Evolutionary conservation across 1,284 basidiomycete species (phyloP).

Genomic region (Sporisorium sorghi): DNA sequence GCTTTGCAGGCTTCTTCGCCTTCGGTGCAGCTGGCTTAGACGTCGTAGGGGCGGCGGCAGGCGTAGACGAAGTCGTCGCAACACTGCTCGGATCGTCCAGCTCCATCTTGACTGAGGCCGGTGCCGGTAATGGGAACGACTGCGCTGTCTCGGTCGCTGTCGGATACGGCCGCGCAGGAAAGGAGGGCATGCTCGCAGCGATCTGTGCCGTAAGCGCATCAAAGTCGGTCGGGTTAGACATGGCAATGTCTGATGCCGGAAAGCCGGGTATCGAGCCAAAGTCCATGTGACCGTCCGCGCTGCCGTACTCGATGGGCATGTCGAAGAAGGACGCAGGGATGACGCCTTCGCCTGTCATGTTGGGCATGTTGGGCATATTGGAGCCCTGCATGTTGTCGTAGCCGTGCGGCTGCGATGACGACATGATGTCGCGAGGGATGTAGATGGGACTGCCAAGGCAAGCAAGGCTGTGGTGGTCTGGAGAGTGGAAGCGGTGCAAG

Average conservation of each 20-base stretch:
- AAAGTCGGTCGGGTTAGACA: constrained; percentile 26
- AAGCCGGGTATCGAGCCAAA: constrained; percentile 29
- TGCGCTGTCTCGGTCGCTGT: not conserved
- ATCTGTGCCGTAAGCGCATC: constrained; percentile 33
- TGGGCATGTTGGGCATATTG: constrained; percentile 12
- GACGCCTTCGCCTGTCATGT: constrained; percentile 24
- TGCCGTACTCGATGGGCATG: constrained; percentile 41
- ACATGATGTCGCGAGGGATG: constrained; percentile 14
- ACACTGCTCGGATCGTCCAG: constrained; percentile 16
- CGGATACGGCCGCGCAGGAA: constrained; percentile 4
- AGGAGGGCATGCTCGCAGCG: constrained; percentile 22
- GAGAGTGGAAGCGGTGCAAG: not conserved
- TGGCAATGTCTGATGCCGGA: constrained; percentile 8
- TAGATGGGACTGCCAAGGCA: too few species aligned
- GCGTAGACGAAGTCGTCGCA: constrained; percentile 15
- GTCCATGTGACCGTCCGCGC: constrained; percentile 11
- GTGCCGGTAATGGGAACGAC: constrained; percentile 1
- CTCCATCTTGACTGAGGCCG: constrained; percentile 24
- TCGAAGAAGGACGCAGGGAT: constrained; percentile 49
- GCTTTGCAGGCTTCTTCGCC: constrained; percentile 33
- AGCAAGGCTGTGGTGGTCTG: not conserved
- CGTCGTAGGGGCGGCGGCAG: constrained; percentile 15
- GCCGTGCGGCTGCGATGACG: constrained; percentile 20
- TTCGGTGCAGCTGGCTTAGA: constrained; percentile 24
- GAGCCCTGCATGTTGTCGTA: constrained; percentile 16